Percentiles rank a stretch among this genome's conserved stretches.
phyloP scores from a whole-genome alignment of 116 monocot species.

The Trichopus zeylanicus region DNA sequence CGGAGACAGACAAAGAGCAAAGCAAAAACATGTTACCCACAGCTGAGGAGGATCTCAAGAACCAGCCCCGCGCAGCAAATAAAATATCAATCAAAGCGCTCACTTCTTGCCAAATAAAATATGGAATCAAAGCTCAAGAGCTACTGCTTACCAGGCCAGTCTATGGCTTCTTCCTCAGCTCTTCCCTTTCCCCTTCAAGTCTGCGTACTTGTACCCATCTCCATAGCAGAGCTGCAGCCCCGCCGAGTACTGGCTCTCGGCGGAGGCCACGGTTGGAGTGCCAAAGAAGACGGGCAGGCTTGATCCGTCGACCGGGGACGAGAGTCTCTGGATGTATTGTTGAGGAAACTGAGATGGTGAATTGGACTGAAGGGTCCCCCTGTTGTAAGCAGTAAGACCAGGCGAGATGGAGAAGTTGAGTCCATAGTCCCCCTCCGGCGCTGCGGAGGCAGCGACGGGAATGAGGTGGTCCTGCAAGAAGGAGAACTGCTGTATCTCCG shows the following conservation, averaged over 20 bases:
- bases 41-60: too few relatives aligned
- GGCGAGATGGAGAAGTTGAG: conserved; percentile 88
- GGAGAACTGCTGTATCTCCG: conserved; percentile 58
- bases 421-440: conserved; percentile 36
- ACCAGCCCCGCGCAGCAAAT: too few relatives aligned
- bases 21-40: too few relatives aligned
- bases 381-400: conserved; percentile 68
- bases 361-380: conserved; percentile 99
- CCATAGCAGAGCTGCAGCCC: conserved; percentile 53
- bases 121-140: too few relatives aligned
- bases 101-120: too few relatives aligned
- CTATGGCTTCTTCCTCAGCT: conserved; percentile 25
- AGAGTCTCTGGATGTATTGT: conserved; percentile 49
- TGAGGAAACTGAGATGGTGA: conserved; percentile 41
- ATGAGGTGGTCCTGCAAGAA: conserved; percentile 73
- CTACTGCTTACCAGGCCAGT: conserved; percentile 3
- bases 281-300: conserved; percentile 70
- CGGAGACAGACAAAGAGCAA: too few relatives aligned
- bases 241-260: conserved; percentile 43
- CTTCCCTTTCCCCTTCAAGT: conserved; percentile 75
- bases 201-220: conserved; percentile 48
- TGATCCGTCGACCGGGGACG: conserved; percentile 53
- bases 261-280: conserved; percentile 22
- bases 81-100: too few relatives aligned
- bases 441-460: conserved; percentile 25